phyloP scores from a whole-genome alignment of 805 yeast genomes.

The Ogataea trehaloabstinens region DNA sequence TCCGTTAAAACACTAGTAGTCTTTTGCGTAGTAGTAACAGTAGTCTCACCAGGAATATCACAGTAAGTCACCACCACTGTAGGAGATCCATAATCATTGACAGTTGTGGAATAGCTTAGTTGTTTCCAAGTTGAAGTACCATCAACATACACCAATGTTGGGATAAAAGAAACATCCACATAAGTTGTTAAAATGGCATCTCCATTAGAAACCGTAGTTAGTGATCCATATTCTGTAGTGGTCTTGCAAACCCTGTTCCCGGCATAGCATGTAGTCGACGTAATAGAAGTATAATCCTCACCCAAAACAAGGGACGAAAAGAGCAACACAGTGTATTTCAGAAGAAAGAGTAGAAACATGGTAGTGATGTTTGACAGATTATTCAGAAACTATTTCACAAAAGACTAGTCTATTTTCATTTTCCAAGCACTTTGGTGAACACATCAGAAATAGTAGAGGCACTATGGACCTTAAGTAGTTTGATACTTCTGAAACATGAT shows the following conservation, averaged over 20 bases:
- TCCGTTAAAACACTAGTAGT: slow-evolving; percentile 10
- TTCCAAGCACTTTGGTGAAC: too few relatives aligned
- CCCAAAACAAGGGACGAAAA: slow-evolving; percentile 7
- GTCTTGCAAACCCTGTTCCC: slow-evolving; percentile 19
- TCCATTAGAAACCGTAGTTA: slow-evolving; percentile 11
- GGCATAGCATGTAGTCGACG: slow-evolving; percentile 15
- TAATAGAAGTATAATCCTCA: slow-evolving; percentile 17
- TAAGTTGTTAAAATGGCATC: slow-evolving; percentile 11
- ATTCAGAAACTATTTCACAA: too few relatives aligned
- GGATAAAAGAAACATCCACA: slow-evolving; percentile 13
- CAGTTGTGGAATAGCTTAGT: slow-evolving; percentile 16
- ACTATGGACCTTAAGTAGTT: too few relatives aligned
- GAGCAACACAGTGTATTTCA: slow-evolving; percentile 1
- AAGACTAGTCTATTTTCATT: too few relatives aligned
- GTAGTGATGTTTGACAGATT: slow-evolving; percentile 2
- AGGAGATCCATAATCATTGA: slow-evolving; percentile 17
- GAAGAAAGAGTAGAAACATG: slow-evolving; percentile 3
- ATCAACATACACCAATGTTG: slow-evolving; percentile 17
- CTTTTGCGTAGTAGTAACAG: slow-evolving; percentile 8
- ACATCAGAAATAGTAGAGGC: too few relatives aligned
- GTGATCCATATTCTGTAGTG: slow-evolving; percentile 16
- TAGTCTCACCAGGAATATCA: slow-evolving; percentile 18
- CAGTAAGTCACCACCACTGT: slow-evolving; percentile 24
- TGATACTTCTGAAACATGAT: not conserved
- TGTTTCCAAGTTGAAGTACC: slow-evolving; percentile 21